These are phyloP conservation scores for Pyrus bretschneideri DNA, from an alignment of 306 rosid genomes.

Conservation along the genomic window DNA sequence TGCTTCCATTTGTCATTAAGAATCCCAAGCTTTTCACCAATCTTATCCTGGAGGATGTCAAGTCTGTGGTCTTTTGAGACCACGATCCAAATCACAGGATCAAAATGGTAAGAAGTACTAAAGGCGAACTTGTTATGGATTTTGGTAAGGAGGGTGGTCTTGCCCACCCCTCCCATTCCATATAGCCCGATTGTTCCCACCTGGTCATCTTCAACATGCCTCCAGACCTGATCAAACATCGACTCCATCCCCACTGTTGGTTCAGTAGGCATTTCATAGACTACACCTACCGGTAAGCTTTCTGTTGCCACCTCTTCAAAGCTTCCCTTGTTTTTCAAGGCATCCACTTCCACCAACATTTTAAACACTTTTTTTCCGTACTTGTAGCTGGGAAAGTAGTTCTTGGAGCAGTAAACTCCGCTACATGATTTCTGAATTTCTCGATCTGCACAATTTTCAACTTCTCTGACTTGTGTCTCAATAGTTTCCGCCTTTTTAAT, in stretches of 20 bases:
- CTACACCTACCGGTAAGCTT: neutral
- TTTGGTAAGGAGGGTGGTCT: neutral
- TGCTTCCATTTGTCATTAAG: neutral
- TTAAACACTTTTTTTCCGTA: too few relatives aligned
- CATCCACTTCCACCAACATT: neutral
- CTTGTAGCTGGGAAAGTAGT: too few relatives aligned
- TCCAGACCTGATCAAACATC: neutral
- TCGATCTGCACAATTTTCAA: neutral
- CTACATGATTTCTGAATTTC: neutral
- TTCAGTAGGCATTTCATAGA: neutral
- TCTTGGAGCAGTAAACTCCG: neutral
- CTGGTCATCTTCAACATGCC: neutral
- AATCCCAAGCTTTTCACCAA: conserved; percentile 10
- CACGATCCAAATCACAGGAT: conserved; percentile 10
- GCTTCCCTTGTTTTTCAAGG: neutral
- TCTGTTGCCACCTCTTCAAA: neutral
- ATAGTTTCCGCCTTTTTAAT: neutral
- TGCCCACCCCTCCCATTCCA: conserved; percentile 19
- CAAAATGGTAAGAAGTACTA: neutral
- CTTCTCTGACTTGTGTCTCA: neutral
- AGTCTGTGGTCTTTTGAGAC: conserved; percentile 1
- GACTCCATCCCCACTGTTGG: neutral
- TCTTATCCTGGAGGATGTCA: neutral
- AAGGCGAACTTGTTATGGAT: neutral
- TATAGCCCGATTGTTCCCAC: conserved; percentile 20